Conservation (phyloP, 1,284 basidiomycete genomes). For the Pseudozyma sp. region DNA sequence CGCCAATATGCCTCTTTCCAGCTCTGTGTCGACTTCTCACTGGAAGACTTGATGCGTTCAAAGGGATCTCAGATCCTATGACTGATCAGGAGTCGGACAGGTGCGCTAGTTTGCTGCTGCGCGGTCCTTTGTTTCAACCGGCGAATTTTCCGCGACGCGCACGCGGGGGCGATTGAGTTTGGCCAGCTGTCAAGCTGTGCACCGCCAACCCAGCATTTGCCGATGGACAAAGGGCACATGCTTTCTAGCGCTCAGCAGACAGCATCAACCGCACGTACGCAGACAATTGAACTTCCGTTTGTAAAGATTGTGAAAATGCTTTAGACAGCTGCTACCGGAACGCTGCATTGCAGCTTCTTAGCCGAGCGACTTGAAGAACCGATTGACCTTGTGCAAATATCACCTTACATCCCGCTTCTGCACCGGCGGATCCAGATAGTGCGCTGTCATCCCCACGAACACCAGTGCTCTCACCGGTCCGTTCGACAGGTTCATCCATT, state of each 20-base stretch:
- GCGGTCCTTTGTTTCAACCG: background rate
- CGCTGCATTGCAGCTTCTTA: no score
- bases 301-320: no score
- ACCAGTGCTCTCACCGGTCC: slow-evolving; percentile 5
- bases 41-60: no score
- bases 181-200: slow-evolving; percentile 23
- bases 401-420: slow-evolving; percentile 6
- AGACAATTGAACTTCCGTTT: no score
- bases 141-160: no score
- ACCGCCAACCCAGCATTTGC: background rate
- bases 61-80: no score
- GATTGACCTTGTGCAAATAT: background rate
- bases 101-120: background rate
- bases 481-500: slow-evolving; percentile 7
- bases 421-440: slow-evolving; percentile 12
- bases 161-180: background rate
- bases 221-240: background rate
- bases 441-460: slow-evolving; percentile 4
- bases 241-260: background rate
- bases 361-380: background rate
- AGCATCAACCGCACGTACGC: background rate
- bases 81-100: background rate
- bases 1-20: background rate
- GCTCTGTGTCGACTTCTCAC: no score
- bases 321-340: no score